Conservation (phyloP, 257 asterid species). For the Solanum boliviense region DNA sequence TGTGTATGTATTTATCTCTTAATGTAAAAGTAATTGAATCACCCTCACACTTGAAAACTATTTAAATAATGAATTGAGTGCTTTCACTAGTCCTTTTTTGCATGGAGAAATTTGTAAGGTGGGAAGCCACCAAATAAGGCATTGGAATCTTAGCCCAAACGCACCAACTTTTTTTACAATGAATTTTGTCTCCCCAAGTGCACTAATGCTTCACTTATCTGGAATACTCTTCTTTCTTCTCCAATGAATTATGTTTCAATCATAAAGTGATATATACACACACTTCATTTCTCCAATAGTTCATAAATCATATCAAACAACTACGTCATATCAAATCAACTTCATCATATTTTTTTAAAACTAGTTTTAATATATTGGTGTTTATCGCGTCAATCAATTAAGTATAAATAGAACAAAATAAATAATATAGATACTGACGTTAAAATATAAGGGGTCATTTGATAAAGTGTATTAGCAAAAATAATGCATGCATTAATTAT, state of each 20-base stretch:
- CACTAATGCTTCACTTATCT: slow-evolving; percentile 3
- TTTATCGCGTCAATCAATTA: not conserved
- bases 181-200: slow-evolving; percentile 28
- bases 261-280: not conserved
- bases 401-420: not conserved
- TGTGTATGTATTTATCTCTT: not conserved
- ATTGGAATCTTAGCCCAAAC: slow-evolving; percentile 37
- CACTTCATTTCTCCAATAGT: not conserved
- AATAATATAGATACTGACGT: not conserved
- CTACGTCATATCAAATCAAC: not conserved
- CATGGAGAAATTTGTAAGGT: slow-evolving; percentile 8
- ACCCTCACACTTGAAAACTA: not conserved
- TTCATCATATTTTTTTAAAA: not conserved
- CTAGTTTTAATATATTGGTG: not conserved
- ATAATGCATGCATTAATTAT: no score
- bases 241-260: not conserved
- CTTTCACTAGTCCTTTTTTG: not conserved
- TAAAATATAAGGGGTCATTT: not conserved
- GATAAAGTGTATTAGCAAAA: no score
- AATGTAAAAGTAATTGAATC: not conserved
- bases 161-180: slow-evolving; percentile 22
- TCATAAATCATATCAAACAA: not conserved
- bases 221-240: not conserved
- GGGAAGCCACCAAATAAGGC: slow-evolving; percentile 20
- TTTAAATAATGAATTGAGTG: not conserved